Evolutionary conservation across 2,329 filamentous ascomycete genomes (phyloP).

Genomic region (Zasmidium cellare): DNA sequence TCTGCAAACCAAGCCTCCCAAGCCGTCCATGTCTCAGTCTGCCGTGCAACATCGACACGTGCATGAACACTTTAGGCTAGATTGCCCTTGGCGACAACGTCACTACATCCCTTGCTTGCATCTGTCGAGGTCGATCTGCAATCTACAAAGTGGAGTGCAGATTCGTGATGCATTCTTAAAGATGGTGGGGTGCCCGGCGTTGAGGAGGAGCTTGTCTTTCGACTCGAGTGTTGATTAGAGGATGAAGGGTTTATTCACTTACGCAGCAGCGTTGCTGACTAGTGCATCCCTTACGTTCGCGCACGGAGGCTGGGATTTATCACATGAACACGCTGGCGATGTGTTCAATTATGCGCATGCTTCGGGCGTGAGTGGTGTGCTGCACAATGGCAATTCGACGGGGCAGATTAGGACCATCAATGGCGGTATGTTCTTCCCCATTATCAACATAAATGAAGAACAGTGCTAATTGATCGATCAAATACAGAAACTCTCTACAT

Average conservation of each 20-base stretch:
- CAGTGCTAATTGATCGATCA: not conserved
- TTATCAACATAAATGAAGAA: no score
- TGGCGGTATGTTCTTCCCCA: constrained; percentile 13
- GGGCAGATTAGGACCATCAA: constrained; percentile 15
- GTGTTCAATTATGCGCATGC: constrained; percentile 13
- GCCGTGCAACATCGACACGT: not conserved
- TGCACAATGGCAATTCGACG: constrained; percentile 19
- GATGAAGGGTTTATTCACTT: not conserved
- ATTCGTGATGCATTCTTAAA: no score
- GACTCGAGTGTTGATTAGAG: no score
- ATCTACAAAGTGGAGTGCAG: not conserved
- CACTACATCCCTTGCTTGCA: not conserved
- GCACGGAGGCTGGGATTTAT: constrained; percentile 17
- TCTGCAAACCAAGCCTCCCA: not conserved
- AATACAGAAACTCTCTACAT: constrained; percentile 24
- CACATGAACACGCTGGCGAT: constrained; percentile 23
- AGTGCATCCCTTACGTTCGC: constrained; percentile 10
- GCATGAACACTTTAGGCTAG: not conserved
- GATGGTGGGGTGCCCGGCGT: no score
- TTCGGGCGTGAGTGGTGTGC: constrained; percentile 14
- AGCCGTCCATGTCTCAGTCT: not conserved
- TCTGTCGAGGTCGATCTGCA: no score
- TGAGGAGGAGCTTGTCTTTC: no score
- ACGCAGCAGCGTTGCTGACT: constrained; percentile 10
- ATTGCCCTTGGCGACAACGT: not conserved